Conservation (phyloP, 1,284 basidiomycete genomes). For the Austropuccinia psidii region DNA sequence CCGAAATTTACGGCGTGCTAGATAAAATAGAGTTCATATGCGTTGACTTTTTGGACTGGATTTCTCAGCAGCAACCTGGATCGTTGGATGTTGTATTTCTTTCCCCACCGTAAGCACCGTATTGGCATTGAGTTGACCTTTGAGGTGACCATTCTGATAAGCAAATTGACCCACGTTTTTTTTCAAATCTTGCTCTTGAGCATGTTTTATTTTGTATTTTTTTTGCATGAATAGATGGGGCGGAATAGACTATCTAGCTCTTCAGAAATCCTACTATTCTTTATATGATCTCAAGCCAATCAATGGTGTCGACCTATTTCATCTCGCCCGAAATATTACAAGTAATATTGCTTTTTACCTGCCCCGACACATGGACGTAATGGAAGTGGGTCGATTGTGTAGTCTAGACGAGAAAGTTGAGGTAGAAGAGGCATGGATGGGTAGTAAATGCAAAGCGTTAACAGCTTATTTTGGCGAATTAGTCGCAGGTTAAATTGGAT, state of each 20-base stretch:
- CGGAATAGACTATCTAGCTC: constrained; percentile 2
- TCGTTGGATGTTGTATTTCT: constrained; percentile 69
- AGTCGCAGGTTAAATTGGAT: too few relatives aligned
- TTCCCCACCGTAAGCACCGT: constrained; percentile 77
- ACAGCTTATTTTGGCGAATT: constrained; percentile 53
- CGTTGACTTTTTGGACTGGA: constrained; percentile 76
- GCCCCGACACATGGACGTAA: constrained; percentile 69
- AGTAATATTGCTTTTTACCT: constrained; percentile 80
- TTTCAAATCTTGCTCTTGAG: background rate
- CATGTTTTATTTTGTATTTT: background rate
- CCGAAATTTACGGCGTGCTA: constrained; percentile 80
- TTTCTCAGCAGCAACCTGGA: constrained; percentile 52
- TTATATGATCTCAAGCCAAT: constrained; percentile 69
- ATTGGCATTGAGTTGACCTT: background rate
- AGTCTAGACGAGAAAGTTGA: constrained; percentile 53
- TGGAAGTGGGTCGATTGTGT: constrained; percentile 62
- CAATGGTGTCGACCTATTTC: constrained; percentile 70
- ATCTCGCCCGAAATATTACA: constrained; percentile 61
- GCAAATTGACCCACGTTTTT: background rate
- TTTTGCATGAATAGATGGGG: constrained; percentile 19
- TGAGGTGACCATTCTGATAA: background rate
- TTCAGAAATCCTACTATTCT: constrained; percentile 54
- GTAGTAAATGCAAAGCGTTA: constrained; percentile 63
- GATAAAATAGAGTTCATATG: constrained; percentile 89
- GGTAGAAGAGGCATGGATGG: constrained; percentile 84